Base-by-base conservation (phyloP, 495 filamentous ascomycete genomes). In the Achaetomiella virescens region DNA sequence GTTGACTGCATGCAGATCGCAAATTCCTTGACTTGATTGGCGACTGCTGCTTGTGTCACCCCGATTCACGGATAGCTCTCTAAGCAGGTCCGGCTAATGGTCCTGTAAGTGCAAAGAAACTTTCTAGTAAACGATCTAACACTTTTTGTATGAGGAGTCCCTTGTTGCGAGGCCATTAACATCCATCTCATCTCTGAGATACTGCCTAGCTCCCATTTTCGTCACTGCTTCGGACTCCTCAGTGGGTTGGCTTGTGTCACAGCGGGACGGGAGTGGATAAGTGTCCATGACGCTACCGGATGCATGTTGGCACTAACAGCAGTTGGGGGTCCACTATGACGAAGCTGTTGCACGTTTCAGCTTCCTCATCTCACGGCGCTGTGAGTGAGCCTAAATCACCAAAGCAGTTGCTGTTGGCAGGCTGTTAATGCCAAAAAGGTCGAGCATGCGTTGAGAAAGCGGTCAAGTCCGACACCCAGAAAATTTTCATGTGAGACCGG, bases 241-340 rank as follows among this genome's bases (percentile, higher is more conserved):
- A 25, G 20, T 22, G 17, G 20, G 51, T 41, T 53, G 38, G 50
- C 15, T 42, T 29, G 37, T 20, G 37, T 52, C 25, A 35, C 37
- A 33, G 25, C 6, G n/a, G 38, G 51, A 42, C n/a, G n/a, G n/a
- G n/a, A 15, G 41, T 36, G 41, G 51, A 44, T 37, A n/a, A n/a
- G n/a, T n/a, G n/a, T n/a, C n/a, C 51, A 54, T 54, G 51, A 54
- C 40, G 41, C 51, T 42, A 22, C n/a, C 29, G 41, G 37, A 54
- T 54, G 51, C 41, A 36, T 24, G 40, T 24, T 29, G 49, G 25
- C 37, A 52, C 49, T 52, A 14, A 25, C 49, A 42, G 25, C 8
- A 21, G 3, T 45, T 35, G 18, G 25, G n/a, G 41, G 20, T 15
- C 51, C 51, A 45, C 51, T 45, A 54, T 54, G 51, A 54, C 51